These are phyloP conservation scores for Yarrowia sp. DNA, from an alignment of 805 yeast species.

Conservation along the genomic window DNA sequence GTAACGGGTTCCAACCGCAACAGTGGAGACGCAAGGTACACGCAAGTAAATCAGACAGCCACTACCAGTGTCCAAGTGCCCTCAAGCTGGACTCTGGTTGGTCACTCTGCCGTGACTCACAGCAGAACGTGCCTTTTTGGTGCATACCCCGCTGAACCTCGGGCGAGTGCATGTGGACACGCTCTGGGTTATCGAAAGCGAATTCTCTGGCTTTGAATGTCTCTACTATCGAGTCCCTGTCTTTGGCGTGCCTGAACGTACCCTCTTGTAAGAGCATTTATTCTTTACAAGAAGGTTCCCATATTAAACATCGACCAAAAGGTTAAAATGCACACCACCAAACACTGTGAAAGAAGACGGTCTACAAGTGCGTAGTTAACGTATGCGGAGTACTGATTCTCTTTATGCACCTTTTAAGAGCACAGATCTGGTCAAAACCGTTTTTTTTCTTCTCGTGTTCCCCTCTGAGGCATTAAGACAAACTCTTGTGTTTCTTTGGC, in stretches of 20 bases:
- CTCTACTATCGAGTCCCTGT: conserved; percentile 10
- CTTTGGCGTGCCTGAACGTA: conserved; percentile 17
- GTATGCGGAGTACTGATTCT: too few species aligned
- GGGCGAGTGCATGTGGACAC: background rate
- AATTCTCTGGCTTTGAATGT: background rate
- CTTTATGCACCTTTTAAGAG: too few species aligned
- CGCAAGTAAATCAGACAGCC: background rate
- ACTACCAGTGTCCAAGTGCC: too few species aligned
- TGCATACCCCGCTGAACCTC: conserved; percentile 13
- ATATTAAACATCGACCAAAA: conserved; percentile 14
- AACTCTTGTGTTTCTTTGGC: background rate
- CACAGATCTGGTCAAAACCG: too few species aligned
- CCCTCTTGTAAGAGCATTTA: background rate
- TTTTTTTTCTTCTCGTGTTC: background rate
- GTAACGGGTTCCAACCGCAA: too few species aligned
- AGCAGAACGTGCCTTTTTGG: conserved; percentile 30
- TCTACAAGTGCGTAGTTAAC: too few species aligned
- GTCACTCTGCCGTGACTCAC: conserved; percentile 10
- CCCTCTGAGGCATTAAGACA: conserved; percentile 3
- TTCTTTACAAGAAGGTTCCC: conserved; percentile 7
- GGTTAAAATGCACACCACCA: background rate
- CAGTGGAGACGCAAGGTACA: background rate
- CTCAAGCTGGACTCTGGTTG: background rate
- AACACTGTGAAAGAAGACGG: too few species aligned
- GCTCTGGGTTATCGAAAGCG: background rate